Conservation (phyloP, 257 asterid species). For the Solanum sejunctum region DNA sequence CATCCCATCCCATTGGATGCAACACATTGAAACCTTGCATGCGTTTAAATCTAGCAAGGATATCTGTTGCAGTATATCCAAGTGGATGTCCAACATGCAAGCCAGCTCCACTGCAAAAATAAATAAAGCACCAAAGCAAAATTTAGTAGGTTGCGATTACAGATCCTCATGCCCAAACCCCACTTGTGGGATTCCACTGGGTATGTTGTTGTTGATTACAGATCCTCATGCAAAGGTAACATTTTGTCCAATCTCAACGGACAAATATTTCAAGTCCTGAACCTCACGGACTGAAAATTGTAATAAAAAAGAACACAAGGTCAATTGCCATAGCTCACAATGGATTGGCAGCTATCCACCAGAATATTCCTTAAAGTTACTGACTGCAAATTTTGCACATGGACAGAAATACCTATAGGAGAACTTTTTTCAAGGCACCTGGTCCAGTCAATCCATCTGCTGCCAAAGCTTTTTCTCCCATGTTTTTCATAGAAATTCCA, state of each 20-base stretch:
- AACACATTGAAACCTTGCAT: slow-evolving; percentile 96
- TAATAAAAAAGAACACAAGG: background rate
- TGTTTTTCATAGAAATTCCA: background rate
- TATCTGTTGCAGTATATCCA: slow-evolving; percentile 96
- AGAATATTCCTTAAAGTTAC: background rate
- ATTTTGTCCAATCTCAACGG: background rate
- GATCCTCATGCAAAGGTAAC: background rate
- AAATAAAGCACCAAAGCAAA: slow-evolving; percentile 6
- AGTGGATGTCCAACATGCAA: slow-evolving; percentile 99
- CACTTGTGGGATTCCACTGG: too few species aligned
- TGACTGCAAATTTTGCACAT: background rate
- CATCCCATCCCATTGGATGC: slow-evolving; percentile 99
- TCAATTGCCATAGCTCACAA: background rate
- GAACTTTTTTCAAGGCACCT: background rate
- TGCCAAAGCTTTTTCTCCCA: background rate
- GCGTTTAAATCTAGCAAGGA: slow-evolving; percentile 85
- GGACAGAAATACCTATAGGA: background rate
- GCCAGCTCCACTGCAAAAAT: slow-evolving; percentile 88
- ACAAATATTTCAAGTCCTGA: background rate
- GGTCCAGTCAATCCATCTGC: background rate
- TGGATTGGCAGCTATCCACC: background rate
- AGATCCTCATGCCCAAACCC: background rate
- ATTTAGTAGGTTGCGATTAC: background rate
- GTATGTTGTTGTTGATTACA: background rate
- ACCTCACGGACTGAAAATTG: background rate